A percentile compares a stretch with the other conserved stretches of the same genome.
phyloP scores from a whole-genome alignment of 176 grass and related monocot genomes.

The Ananas comosus region DNA sequence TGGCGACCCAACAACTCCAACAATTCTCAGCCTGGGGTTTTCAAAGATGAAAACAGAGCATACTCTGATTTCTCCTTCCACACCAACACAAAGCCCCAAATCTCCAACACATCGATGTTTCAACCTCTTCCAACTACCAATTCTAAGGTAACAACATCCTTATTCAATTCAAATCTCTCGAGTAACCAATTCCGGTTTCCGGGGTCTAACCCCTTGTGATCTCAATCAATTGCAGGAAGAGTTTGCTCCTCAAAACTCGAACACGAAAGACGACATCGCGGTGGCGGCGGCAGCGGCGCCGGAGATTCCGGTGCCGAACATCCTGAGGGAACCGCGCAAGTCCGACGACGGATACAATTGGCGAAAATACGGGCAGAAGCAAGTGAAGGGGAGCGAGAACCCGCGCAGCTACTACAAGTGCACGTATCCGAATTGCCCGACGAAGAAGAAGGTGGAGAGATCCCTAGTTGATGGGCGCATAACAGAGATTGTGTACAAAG shows the following conservation, averaged over 20 bases:
- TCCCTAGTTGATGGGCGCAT: conserved; percentile 24
- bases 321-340: conserved; percentile 1
- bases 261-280: conserved; percentile 15
- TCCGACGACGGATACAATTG: conserved; percentile 46
- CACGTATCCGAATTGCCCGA: conserved; percentile 26
- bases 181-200: background rate
- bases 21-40: conserved; percentile 24
- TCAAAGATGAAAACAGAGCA: conserved; percentile 37
- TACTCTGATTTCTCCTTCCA: conserved; percentile 67
- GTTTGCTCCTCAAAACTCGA: conserved; percentile 10
- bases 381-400: conserved; percentile 42
- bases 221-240: conserved; percentile 16
- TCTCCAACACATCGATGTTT: conserved; percentile 18
- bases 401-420: conserved; percentile 47
- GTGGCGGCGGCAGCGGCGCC: background rate
- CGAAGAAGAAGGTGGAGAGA: conserved; percentile 44
- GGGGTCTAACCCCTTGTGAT: background rate
- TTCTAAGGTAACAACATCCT: background rate
- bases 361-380: conserved; percentile 45
- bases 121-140: background rate
- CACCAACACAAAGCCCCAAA: conserved; percentile 26
- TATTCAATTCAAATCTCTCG: background rate
- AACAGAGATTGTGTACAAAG: conserved; percentile 48
- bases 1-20: conserved; percentile 27
- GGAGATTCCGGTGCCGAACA: background rate